A percentile compares a stretch with the other conserved stretches of the same genome.
Evolutionary conservation across 305 asterid species (phyloP).

Genomic region (Fraxinus greggii): DNA sequence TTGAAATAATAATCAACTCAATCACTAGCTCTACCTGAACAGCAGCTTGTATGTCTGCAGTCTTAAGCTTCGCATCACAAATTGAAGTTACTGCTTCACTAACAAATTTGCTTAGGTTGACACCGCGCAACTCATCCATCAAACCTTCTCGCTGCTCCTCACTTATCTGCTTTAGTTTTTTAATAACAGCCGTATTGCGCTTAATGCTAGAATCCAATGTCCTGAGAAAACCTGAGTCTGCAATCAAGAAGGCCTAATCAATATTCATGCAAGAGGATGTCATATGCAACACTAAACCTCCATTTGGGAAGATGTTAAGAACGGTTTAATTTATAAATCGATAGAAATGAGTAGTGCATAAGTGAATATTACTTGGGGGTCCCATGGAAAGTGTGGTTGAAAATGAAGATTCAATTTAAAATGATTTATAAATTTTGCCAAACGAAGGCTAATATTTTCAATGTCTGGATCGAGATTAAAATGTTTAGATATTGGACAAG

Average conservation of each 20-base stretch:
- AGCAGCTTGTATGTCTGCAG: slow-evolving; percentile 93
- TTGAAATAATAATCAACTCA: slow-evolving; percentile 12
- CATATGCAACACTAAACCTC: not conserved
- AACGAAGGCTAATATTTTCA: not conserved
- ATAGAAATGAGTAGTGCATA: not conserved
- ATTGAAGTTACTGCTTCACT: slow-evolving; percentile 98
- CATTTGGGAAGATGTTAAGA: not conserved
- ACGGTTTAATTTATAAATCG: not conserved
- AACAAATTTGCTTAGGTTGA: slow-evolving; percentile 92
- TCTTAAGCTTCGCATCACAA: slow-evolving; percentile 91
- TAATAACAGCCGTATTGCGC: slow-evolving; percentile 96
- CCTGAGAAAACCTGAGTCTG: slow-evolving; percentile 88
- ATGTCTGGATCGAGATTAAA: not conserved
- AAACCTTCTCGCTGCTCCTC: slow-evolving; percentile 93
- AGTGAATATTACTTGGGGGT: not conserved
- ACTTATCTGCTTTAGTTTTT: slow-evolving; percentile 92
- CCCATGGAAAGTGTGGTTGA: not conserved
- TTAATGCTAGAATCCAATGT: slow-evolving; percentile 97
- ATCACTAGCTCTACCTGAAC: slow-evolving; percentile 64
- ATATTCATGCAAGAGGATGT: slow-evolving; percentile 2
- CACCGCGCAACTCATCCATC: slow-evolving; percentile 91
- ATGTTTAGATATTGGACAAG: not conserved
- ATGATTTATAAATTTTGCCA: not conserved
- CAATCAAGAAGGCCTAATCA: slow-evolving; percentile 32
- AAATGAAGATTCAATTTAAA: no score